phyloP scores from a whole-genome alignment of 163 green algal species.

The Volvox carteri region DNA sequence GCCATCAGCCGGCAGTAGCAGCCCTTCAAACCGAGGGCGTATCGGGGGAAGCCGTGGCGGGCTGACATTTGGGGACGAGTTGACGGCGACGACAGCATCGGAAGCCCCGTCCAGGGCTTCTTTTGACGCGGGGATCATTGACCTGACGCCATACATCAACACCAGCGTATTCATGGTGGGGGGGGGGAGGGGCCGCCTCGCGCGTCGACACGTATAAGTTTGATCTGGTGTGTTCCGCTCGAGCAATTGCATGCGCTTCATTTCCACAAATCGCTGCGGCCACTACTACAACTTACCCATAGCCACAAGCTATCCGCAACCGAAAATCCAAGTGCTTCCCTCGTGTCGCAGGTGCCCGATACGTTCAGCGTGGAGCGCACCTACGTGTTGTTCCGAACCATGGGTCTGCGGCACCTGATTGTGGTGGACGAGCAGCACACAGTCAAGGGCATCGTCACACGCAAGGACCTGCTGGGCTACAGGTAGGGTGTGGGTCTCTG shows the following conservation, averaged over 20 bases:
- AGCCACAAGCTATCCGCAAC: too few relatives aligned
- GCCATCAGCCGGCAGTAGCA: background rate
- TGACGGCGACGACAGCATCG: background rate
- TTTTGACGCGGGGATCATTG: constrained; percentile 47
- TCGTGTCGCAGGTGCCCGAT: constrained; percentile 75
- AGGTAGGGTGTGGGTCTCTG: constrained; percentile 19
- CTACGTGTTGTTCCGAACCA: constrained; percentile 91
- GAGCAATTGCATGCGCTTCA: too few relatives aligned
- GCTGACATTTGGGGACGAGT: constrained; percentile 38
- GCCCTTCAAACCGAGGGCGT: background rate
- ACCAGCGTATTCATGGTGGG: constrained; percentile 75
- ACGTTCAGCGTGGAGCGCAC: constrained; percentile 87
- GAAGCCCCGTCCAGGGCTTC: background rate
- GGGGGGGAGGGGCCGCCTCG: background rate
- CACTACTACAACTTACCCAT: too few relatives aligned
- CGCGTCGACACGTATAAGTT: too few relatives aligned
- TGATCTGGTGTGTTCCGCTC: too few relatives aligned
- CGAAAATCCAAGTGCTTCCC: too few relatives aligned
- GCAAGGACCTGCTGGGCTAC: constrained; percentile 77
- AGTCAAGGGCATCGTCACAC: constrained; percentile 72
- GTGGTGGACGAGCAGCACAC: constrained; percentile 82
- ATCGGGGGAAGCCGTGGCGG: background rate
- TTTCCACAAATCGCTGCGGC: too few relatives aligned
- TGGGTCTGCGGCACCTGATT: constrained; percentile 90
- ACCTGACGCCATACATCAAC: constrained; percentile 93